Base-by-base conservation (phyloP, 2,329 filamentous ascomycete species). In the Scedosporium aurantiacum region DNA sequence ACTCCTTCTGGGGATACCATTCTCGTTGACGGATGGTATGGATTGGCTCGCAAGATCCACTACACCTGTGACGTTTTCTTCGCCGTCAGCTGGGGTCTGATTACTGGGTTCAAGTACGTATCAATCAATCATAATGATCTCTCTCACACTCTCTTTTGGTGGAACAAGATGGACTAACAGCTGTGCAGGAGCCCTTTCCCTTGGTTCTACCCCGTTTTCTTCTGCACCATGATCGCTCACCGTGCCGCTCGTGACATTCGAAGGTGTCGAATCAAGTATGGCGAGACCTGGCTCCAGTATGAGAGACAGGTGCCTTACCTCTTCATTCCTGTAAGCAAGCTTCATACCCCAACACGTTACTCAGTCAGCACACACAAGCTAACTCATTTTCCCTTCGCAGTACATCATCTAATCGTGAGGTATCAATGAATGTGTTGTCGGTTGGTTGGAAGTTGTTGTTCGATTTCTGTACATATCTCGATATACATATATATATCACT, bases 131-230 rank as follows among this genome's bases (percentile, higher is more conserved):
- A n/a, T n/a, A n/a, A 28, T 6, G 2, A n/a, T 18, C 3, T 50
- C 10, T 8, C 27, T 12, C 28, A 3, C 32, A n/a, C 12, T 5
- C 16, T 10, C 21, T 23, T 16, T 14, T 55, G 14, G 28, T 8
- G 28, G 2, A 50, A 2, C n/a, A 14, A 52, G 27, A n/a, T 50
- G 32, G 16, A 25, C 64, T 67, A 58, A 67, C 43, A 18, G 16
- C 18, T 40, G 23, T 45, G 4, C 28, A 73, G 71, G 67, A 90
- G 87, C 68, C 89, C 90, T 0, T 93, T 95, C 74, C 91, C 91
- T 0, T 96, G 90, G 90, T 95, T 96, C 74, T 94, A 95, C 70
- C 88, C 90, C 0, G 72, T 90, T 55, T 96, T 96, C 79, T 96
- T 96, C 72, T 78, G 78, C 41, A 76, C 77, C 66, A 94, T 94